phyloP scores from a whole-genome alignment of 192 early-diverging fungal species.

The Lobosporangium transversale region DNA sequence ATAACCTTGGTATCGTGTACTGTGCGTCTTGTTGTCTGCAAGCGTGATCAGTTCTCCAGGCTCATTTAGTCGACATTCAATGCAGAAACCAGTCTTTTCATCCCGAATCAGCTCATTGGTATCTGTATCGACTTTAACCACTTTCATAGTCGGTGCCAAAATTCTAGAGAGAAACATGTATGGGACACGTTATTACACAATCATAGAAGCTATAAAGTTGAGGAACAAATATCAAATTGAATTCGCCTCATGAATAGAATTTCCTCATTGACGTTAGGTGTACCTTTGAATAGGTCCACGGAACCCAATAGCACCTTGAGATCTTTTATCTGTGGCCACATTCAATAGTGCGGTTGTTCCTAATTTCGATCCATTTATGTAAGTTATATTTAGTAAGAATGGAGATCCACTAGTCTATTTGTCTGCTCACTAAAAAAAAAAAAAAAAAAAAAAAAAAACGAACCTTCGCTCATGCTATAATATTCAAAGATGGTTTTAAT shows the following conservation, averaged over 20 bases:
- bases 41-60: conserved; percentile 62
- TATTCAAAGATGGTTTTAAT: conserved; percentile 69
- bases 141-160: conserved; percentile 32
- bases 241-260: neutral
- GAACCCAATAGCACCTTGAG: conserved; percentile 72
- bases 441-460: no score
- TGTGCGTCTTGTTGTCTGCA: conserved; percentile 33
- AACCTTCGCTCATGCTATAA: conserved; percentile 77
- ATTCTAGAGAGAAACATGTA: conserved; percentile 5
- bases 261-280: neutral
- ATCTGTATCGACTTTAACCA: conserved; percentile 68
- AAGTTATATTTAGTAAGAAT: no score
- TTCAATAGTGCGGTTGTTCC: conserved; percentile 53
- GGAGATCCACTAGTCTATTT: no score
- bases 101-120: conserved; percentile 64
- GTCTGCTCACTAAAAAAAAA: no score
- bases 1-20: conserved; percentile 56
- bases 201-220: no score
- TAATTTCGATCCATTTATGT: no score
- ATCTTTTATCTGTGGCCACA: conserved; percentile 54
- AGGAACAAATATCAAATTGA: no score
- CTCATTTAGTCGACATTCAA: conserved; percentile 53
- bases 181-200: neutral
- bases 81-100: conserved; percentile 61
- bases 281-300: conserved; percentile 56